Evolutionary conservation across 768 basidiomycete genomes (phyloP).

Genomic region (Mycena maculata): DNA sequence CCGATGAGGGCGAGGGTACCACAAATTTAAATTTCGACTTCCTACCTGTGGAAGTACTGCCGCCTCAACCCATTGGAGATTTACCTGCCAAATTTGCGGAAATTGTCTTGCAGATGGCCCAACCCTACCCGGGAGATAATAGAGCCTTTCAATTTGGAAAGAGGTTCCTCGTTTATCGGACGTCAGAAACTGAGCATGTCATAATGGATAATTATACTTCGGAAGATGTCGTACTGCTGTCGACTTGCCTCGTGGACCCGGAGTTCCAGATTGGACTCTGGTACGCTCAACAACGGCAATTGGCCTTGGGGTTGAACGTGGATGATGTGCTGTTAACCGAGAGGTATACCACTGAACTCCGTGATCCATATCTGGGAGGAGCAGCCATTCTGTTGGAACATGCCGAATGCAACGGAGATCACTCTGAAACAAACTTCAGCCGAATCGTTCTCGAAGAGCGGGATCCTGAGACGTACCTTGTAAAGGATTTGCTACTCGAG

Average conservation of each 20-base stretch:
- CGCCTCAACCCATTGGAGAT: not conserved
- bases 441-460: not conserved
- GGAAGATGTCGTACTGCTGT: not conserved
- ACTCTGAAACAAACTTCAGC: not conserved
- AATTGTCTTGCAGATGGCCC: too few species aligned
- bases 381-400: too few species aligned
- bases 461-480: not conserved
- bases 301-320: not conserved
- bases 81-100: too few species aligned
- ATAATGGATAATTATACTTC: not conserved
- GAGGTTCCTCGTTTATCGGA: too few species aligned
- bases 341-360: too few species aligned
- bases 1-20: not conserved
- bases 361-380: too few species aligned
- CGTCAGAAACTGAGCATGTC: not conserved
- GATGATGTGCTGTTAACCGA: too few species aligned
- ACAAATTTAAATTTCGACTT: not conserved
- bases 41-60: not conserved
- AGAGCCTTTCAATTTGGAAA: too few species aligned
- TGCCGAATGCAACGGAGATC: too few species aligned
- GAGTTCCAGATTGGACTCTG: not conserved
- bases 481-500: too few species aligned
- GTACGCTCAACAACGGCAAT: not conserved
- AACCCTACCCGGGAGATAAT: too few species aligned
- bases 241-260: not conserved